Base-by-base conservation (phyloP, 2,329 filamentous ascomycete species). In the Cylindrodendrum hubeiense region DNA sequence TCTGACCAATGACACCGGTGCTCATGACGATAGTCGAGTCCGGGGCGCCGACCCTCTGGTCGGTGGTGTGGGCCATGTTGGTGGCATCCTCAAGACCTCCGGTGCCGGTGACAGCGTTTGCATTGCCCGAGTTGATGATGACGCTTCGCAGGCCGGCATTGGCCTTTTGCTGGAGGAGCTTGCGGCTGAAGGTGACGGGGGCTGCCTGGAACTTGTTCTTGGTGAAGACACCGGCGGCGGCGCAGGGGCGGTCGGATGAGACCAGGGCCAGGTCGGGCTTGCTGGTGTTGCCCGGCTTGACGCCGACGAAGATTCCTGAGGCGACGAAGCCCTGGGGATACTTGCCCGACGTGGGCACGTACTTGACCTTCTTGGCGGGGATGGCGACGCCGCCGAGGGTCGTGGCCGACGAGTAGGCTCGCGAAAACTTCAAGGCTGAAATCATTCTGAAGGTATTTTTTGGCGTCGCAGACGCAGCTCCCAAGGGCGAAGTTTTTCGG, bases 201-300 rank as follows among this genome's bases (percentile, higher is more conserved):
- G 96, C 96, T 19, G 96, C 96, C 81, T 98, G 95, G 83, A 99
- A 99, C 80, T 95, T 95, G 84, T 99, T 99, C 80, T 94, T 97
- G 59, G 96, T 99, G 83, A 98, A 98, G 49, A 98, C 95, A 7
- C 94, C 96, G 0, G 95, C 94, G 10, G 92, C 95, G 7, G 93
- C 87, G 79, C 94, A 98, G 59, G 95, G 94, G 56, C 86, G 86
- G 74, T 97, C 93, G 7, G 96, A 98, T 19, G 91, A 90, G 69
- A 99, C 87, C 71, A 99, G 87, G 37, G 95, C 94, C 53, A 99
- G 87, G 79, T 99, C 96, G 33, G 95, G 94, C 80, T 95, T 95
- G 68, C 89, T 92, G 54, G 93, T 97, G 82, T 98, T 98, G 70
- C 91, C 91, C 15, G 94, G 89, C 84, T 99, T 99, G 73, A 99